A percentile compares a stretch with the other conserved stretches of the same genome.
Conservation (phyloP, 306 rosid species). For the Fagus crenata region DNA sequence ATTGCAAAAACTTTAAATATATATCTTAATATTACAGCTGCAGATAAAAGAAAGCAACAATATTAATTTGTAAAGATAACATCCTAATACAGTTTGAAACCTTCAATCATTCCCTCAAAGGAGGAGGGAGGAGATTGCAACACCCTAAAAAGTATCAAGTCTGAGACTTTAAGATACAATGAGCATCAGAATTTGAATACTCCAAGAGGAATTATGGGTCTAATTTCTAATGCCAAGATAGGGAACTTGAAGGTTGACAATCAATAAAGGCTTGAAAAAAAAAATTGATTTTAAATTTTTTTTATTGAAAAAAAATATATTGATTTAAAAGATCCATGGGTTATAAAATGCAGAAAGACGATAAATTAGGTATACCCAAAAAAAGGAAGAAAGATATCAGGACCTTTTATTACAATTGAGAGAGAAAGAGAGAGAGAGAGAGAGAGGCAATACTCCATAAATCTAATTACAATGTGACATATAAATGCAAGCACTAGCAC, state of each 20-base stretch:
- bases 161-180: background rate
- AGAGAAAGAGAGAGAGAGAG: background rate
- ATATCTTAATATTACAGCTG: background rate
- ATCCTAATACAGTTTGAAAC: background rate
- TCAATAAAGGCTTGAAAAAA: background rate
- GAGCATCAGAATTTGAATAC: background rate
- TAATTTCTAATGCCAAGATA: background rate
- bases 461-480: background rate
- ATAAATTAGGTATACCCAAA: background rate
- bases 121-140: background rate
- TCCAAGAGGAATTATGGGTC: background rate
- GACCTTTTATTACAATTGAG: background rate
- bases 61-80: background rate
- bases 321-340: background rate
- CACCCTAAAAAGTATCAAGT: background rate
- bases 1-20: background rate
- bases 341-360: conserved; percentile 6
- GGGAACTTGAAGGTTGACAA: background rate
- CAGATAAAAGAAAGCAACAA: background rate
- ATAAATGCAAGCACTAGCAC: background rate
- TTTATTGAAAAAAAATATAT: no score
- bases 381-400: background rate
- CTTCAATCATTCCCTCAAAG: background rate
- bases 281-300: no score
- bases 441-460: background rate